Percentiles rank a stretch among this genome's conserved stretches.
These are phyloP conservation scores for Trametes maxima DNA, from an alignment of 768 basidiomycete genomes.

Conservation along the genomic window DNA sequence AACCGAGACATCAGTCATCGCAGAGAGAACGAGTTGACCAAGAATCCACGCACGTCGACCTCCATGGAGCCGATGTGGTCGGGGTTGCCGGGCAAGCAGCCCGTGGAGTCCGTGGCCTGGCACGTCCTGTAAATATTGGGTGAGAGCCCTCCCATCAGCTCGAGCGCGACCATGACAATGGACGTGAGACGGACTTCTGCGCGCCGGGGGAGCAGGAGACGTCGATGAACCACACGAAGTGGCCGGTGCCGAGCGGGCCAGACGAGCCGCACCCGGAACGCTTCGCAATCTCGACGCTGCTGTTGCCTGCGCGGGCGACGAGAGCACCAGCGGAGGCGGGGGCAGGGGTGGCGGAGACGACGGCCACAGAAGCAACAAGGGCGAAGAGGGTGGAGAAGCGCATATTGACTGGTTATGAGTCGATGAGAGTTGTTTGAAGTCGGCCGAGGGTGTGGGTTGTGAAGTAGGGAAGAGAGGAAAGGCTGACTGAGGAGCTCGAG, in stretches of 20 bases:
- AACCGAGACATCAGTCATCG: too few species aligned
- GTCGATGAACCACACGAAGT: slow-evolving; percentile 8
- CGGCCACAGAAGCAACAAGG: not conserved
- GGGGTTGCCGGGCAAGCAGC: slow-evolving; percentile 7
- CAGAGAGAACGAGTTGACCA: too few species aligned
- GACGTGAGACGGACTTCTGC: not conserved
- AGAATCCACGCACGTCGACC: slow-evolving; percentile 5
- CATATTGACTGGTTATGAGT: not conserved
- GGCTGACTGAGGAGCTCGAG: not conserved
- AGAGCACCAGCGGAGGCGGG: not conserved
- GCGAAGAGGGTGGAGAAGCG: slow-evolving; percentile 13
- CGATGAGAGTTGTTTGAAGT: not conserved
- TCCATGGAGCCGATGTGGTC: slow-evolving; percentile 10
- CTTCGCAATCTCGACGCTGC: not conserved
- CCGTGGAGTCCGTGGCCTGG: slow-evolving; percentile 9
- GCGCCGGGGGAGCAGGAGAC: not conserved
- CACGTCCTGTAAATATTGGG: not conserved
- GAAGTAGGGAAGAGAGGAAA: not conserved
- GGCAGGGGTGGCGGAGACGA: slow-evolving; percentile 2
- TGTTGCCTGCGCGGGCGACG: slow-evolving; percentile 6
- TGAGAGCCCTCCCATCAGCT: too few species aligned
- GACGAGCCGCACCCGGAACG: slow-evolving; percentile 10
- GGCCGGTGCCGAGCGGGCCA: slow-evolving; percentile 10
- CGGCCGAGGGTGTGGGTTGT: not conserved
- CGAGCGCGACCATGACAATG: too few species aligned